Evolutionary conservation across 2,329 filamentous ascomycete species (phyloP), one percentile per base, ranked within the genome.

Genomic region (Harringtonia aguacate): DNA sequence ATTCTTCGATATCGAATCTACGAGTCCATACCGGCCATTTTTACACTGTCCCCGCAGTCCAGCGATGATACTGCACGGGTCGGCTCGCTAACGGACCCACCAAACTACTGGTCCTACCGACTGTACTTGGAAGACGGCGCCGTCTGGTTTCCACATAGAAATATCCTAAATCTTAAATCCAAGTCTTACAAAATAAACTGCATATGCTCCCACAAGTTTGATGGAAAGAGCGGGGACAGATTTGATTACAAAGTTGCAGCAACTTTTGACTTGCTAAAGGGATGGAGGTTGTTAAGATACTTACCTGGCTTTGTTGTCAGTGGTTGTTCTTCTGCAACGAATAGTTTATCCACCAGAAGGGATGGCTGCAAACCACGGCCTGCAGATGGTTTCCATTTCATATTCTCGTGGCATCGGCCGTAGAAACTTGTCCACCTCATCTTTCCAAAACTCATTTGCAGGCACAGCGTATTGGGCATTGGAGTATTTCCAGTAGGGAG

Each of bases 401-500:
- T 22, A 21, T n/a, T 40, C 29, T 8, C 17, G 39, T 20, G 13
- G 39, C n/a, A 33, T 5, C 2, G 18, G 29, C 14, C 8, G n/a
- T 8, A 41, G 15, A 35, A 41, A 41, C 15, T 21, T 14, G 18
- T 14, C 30, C 2, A 35, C 39, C 13, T 34, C 39, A 9, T 41
- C 20, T 13, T 27, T 20, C 39, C 39, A 34, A 28, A 36, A 39
- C 8, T 10, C 4, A 24, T 39, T 28, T 4, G 27, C 5, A 4
- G 40, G 33, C 6, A 27, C 20, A 8, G 17, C 44, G 10, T 36
- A 27, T 36, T 40, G 36, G 4, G 39, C 17, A 24, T 30, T 18
- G 6, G 42, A 37, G 20, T 61, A 62, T 37, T 62, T 60, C 60
- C 59, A 71, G 40, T 62, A 65, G 14, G 57, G 52, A 2, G 66